Percentiles rank a stretch among this genome's conserved stretches.
These are phyloP conservation scores for Fraxinus sp. DNA, from an alignment of 305 asterid genomes.

Conservation along the genomic window DNA sequence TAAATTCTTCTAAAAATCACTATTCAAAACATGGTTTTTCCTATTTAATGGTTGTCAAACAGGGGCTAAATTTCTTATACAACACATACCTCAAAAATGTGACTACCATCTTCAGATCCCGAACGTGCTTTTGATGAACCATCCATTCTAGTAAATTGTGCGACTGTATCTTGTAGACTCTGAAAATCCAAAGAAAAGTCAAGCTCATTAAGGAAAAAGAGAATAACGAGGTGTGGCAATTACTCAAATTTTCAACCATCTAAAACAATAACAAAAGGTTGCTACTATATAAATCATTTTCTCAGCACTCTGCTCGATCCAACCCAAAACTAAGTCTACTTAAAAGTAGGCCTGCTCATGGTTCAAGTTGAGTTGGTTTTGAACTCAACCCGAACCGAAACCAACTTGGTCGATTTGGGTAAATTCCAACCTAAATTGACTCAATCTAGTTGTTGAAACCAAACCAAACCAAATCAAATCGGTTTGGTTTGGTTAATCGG, in stretches of 20 bases:
- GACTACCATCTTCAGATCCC: conserved; percentile 88
- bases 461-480: too few species aligned
- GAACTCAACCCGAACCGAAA: not conserved
- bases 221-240: conserved; percentile 12
- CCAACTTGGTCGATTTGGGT: not conserved
- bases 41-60: too few species aligned
- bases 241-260: not conserved
- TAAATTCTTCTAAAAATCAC: too few species aligned
- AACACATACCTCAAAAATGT: conserved; percentile 78
- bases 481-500: too few species aligned
- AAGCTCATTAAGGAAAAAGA: conserved; percentile 10
- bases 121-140: conserved; percentile 48
- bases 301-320: not conserved
- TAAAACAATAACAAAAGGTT: not conserved
- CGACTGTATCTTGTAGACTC: conserved; percentile 82
- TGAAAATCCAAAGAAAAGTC: conserved; percentile 34
- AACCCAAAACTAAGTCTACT: not conserved
- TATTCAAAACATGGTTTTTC: too few species aligned
- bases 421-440: too few species aligned
- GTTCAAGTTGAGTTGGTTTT: too few species aligned
- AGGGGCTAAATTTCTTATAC: not conserved
- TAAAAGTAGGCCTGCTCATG: not conserved
- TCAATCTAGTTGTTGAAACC: too few species aligned
- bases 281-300: not conserved
- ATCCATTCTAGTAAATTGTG: conserved; percentile 64